Evolutionary conservation across 768 basidiomycete species (phyloP).

Genomic region (Galerina sulciceps): DNA sequence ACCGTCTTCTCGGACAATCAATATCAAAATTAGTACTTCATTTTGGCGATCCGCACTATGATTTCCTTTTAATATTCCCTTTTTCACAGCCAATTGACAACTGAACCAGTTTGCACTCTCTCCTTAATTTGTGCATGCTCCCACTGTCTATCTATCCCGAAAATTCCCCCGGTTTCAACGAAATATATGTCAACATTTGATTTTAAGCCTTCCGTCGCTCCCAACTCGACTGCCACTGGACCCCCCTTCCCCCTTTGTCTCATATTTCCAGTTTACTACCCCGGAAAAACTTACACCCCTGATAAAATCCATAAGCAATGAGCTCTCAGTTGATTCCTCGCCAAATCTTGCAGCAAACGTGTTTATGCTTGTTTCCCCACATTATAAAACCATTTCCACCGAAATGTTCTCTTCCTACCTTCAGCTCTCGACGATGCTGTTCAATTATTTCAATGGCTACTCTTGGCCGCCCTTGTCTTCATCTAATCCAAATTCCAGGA

Average conservation of each 20-base stretch:
- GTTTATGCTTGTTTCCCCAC: conserved; percentile 62
- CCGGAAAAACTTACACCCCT: conserved; percentile 32
- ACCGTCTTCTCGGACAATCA: conserved; percentile 42
- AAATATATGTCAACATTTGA: conserved; percentile 45
- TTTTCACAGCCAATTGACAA: conserved; percentile 52
- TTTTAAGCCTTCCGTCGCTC: conserved; percentile 77
- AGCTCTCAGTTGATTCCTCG: conserved; percentile 33
- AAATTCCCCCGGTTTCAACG: conserved; percentile 27
- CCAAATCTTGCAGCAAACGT: conserved; percentile 78
- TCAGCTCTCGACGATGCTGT: conserved; percentile 49
- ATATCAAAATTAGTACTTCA: conserved; percentile 55
- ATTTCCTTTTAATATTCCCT: not conserved
- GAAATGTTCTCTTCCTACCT: conserved; percentile 59
- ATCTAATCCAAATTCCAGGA: not conserved
- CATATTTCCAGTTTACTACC: conserved; percentile 57
- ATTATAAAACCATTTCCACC: conserved; percentile 54
- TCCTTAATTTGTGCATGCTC: conserved; percentile 49
- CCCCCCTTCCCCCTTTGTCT: conserved; percentile 66
- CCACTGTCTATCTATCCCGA: conserved; percentile 38
- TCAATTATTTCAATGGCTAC: conserved; percentile 45
- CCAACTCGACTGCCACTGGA: conserved; percentile 73
- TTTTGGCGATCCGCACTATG: not conserved
- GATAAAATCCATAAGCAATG: conserved; percentile 29
- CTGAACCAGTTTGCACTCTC: conserved; percentile 48
- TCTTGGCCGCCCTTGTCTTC: conserved; percentile 36